These are phyloP conservation scores for Tylopilus subfusipes DNA, from an alignment of 768 basidiomycete species.

Conservation along the genomic window DNA sequence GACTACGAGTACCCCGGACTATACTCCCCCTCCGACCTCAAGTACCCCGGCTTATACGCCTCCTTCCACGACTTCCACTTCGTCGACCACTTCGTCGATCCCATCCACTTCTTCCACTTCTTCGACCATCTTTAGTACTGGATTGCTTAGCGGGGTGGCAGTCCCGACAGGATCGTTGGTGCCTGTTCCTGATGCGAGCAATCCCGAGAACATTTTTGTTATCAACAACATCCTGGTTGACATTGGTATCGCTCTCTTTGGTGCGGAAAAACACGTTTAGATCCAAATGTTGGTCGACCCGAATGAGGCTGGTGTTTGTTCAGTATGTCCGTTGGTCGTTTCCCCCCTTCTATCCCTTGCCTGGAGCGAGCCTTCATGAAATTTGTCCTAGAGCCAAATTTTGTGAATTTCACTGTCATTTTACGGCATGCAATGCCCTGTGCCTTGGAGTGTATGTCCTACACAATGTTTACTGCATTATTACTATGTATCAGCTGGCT, in stretches of 20 bases:
- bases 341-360: conserved; percentile 1
- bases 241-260: conserved; percentile 23
- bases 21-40: conserved; percentile 22
- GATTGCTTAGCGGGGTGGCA: conserved; percentile 25
- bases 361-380: conserved; percentile 4
- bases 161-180: conserved; percentile 23
- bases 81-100: conserved; percentile 13
- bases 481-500: neutral
- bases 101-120: conserved; percentile 18
- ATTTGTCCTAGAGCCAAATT: neutral
- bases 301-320: neutral
- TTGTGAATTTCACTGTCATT: neutral
- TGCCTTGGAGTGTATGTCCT: conserved; percentile 16
- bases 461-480: neutral
- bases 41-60: conserved; percentile 18
- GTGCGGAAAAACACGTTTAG: conserved; percentile 2
- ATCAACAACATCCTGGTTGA: conserved; percentile 38
- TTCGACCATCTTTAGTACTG: conserved; percentile 15
- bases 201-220: conserved; percentile 33
- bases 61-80: conserved; percentile 26
- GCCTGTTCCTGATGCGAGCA: conserved; percentile 29
- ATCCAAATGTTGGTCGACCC: neutral
- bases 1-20: conserved; percentile 14
- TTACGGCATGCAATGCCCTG: conserved; percentile 18
- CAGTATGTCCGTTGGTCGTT: neutral